These are phyloP conservation scores for Aeschynomene evenia DNA, from an alignment of 306 rosid species.

Conservation along the genomic window DNA sequence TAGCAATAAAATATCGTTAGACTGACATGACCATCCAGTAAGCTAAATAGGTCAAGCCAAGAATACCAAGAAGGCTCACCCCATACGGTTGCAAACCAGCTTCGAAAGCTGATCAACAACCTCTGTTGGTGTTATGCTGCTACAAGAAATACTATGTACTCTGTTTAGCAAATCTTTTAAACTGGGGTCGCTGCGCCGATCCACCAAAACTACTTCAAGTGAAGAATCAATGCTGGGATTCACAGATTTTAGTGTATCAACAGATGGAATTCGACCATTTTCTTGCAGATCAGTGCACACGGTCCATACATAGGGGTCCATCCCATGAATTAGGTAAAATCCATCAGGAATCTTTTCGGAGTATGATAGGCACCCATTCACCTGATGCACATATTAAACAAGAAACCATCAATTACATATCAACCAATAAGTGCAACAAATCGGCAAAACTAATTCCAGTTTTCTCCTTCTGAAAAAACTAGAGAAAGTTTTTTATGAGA, in stretches of 20 bases:
- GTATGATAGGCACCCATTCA: conserved; percentile 95
- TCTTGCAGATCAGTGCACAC: conserved; percentile 88
- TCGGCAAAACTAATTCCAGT: conserved; percentile 7
- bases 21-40: conserved; percentile 30
- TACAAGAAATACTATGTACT: conserved; percentile 57
- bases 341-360: conserved; percentile 87
- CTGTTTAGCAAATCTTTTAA: conserved; percentile 85
- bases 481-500: background rate
- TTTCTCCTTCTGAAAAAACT: background rate
- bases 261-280: conserved; percentile 84
- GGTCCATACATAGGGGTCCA: conserved; percentile 90
- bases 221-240: conserved; percentile 60
- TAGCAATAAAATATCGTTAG: conserved; percentile 52
- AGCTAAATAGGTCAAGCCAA: conserved; percentile 29
- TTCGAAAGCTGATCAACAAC: conserved; percentile 92
- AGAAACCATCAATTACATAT: conserved; percentile 32
- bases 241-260: conserved; percentile 75
- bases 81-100: conserved; percentile 86
- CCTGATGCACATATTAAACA: conserved; percentile 57
- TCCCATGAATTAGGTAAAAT: conserved; percentile 83
- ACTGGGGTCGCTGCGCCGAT: conserved; percentile 68
- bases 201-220: conserved; percentile 84
- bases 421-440: conserved; percentile 10
- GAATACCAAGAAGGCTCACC: conserved; percentile 62
- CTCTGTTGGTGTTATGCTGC: conserved; percentile 72